Evolutionary conservation across 352 stramenopile species (phyloP).

Genomic region (Globisporangium echinulatum): DNA sequence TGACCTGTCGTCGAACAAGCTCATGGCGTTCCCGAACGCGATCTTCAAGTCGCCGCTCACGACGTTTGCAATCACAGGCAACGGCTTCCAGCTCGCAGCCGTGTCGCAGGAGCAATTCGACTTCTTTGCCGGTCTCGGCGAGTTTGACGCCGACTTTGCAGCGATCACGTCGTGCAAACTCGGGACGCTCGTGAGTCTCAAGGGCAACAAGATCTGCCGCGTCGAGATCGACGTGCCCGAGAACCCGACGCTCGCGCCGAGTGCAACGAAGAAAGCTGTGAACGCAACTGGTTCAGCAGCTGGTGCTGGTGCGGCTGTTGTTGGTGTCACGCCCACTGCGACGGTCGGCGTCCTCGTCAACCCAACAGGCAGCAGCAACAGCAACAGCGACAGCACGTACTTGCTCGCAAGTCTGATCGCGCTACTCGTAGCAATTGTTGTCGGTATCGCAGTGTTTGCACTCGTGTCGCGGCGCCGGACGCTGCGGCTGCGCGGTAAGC

Average conservation of each 20-base stretch:
- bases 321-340: conserved; percentile 6
- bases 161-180: conserved; percentile 36
- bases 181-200: conserved; percentile 47
- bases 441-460: conserved; percentile 36
- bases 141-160: conserved; percentile 49
- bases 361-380: conserved; percentile 1
- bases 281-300: conserved; percentile 4
- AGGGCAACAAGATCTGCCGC: conserved; percentile 48
- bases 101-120: conserved; percentile 54
- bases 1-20: conserved; percentile 45
- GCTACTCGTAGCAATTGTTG: conserved; percentile 26
- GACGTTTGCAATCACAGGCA: conserved; percentile 36
- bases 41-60: conserved; percentile 48
- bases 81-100: conserved; percentile 48
- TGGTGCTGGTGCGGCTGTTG: neutral
- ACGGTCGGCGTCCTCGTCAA: conserved; percentile 35
- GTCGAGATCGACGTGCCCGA: conserved; percentile 26
- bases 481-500: conserved; percentile 31
- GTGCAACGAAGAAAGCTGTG: conserved; percentile 14
- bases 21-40: conserved; percentile 34
- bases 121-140: conserved; percentile 52
- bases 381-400: conserved; percentile 37
- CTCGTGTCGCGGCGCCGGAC: conserved; percentile 29
- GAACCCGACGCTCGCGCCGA: conserved; percentile 18
- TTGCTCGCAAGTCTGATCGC: conserved; percentile 33